Conservation (phyloP, 2,329 filamentous ascomycete genomes). For the Paecilomyces sp. region DNA sequence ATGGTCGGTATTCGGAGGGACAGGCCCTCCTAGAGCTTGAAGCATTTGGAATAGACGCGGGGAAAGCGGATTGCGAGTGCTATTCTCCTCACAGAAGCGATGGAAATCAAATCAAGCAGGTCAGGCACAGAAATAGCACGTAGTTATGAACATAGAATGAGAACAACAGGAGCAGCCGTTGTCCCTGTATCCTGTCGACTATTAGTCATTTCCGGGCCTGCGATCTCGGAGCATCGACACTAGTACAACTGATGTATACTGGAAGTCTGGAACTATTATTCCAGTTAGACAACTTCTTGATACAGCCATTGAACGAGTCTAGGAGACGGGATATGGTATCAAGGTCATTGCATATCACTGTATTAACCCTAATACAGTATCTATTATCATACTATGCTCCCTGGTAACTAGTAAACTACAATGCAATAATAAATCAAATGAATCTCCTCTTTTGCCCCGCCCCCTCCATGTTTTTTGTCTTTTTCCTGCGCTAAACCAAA, state of each 20-base stretch:
- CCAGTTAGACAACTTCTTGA: too few relatives aligned
- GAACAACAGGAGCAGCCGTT: neutral
- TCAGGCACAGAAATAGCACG: neutral
- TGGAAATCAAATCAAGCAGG: neutral
- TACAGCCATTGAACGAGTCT: too few relatives aligned
- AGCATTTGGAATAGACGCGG: slow-evolving; percentile 21
- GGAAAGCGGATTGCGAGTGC: neutral
- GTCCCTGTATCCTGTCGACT: neutral
- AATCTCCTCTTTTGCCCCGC: neutral
- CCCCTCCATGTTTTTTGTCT: neutral
- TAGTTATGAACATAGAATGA: neutral
- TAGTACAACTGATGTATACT: neutral
- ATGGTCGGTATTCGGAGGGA: slow-evolving; percentile 71
- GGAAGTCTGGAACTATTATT: too few relatives aligned
- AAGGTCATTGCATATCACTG: too few relatives aligned
- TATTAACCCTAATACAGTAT: too few relatives aligned
- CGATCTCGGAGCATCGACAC: neutral
- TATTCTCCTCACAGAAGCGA: neutral
- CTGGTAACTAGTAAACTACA: neutral
- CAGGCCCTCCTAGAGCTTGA: slow-evolving; percentile 56
- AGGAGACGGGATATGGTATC: too few relatives aligned
- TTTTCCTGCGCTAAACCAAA: neutral
- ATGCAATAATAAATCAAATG: neutral
- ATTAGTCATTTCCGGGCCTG: neutral
- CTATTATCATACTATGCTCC: too few relatives aligned